Conservation (phyloP, 306 rosid genomes). For the Cucurbita maxima region DNA sequence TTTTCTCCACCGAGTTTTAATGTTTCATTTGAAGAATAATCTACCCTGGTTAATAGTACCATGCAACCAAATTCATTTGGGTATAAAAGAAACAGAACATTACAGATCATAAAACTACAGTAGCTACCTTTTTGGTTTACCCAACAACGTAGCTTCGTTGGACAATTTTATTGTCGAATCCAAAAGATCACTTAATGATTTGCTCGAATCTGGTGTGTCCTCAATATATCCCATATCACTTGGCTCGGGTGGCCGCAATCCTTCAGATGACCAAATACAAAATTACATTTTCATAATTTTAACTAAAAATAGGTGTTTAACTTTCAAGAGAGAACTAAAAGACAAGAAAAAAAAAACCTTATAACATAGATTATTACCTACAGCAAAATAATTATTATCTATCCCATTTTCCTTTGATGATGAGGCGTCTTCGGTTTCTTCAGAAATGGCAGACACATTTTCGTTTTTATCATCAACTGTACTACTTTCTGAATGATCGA, state of each 20-base stretch:
- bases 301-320: neutral
- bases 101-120: constrained; percentile 8
- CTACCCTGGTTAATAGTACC: constrained; percentile 39
- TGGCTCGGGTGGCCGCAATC: constrained; percentile 29
- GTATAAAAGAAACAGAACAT: constrained; percentile 10
- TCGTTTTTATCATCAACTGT: constrained; percentile 10
- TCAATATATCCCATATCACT: constrained; percentile 19
- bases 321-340: neutral
- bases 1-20: constrained; percentile 21
- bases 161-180: constrained; percentile 26
- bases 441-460: neutral
- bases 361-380: constrained; percentile 26
- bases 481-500: constrained; percentile 13
- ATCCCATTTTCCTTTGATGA: constrained; percentile 11
- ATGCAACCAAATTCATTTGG: constrained; percentile 11
- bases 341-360: neutral
- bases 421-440: constrained; percentile 11
- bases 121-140: constrained; percentile 58
- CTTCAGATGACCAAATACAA: constrained; percentile 33
- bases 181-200: constrained; percentile 20
- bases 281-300: neutral
- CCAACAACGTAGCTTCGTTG: constrained; percentile 37
- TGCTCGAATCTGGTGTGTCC: constrained; percentile 23
- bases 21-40: constrained; percentile 24
- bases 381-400: constrained; percentile 12